phyloP scores from a whole-genome alignment of 2,329 filamentous ascomycete genomes.

The Domatiomyces globalis region DNA sequence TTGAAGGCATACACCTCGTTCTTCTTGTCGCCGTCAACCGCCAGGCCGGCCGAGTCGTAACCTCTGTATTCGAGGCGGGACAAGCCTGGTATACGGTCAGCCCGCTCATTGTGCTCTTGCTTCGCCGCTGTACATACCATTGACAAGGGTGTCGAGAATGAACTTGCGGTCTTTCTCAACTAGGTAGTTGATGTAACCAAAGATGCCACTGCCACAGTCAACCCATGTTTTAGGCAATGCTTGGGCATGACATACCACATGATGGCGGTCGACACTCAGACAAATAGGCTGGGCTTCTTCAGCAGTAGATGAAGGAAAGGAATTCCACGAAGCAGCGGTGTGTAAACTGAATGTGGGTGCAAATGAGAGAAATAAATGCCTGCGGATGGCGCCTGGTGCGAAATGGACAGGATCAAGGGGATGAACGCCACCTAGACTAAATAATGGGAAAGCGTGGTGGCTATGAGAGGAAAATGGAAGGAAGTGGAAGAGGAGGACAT shows the following conservation, averaged over 20 bases:
- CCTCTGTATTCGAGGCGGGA: conserved; percentile 95
- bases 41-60: conserved; percentile 94
- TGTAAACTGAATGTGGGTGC: neutral
- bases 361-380: neutral
- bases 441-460: neutral
- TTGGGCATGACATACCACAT: neutral
- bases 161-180: conserved; percentile 97
- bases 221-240: neutral
- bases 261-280: neutral
- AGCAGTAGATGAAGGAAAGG: neutral
- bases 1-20: conserved; percentile 96
- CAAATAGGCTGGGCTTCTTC: neutral
- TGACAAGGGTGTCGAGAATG: conserved; percentile 90
- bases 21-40: conserved; percentile 95
- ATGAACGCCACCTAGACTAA: neutral
- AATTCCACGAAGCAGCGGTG: neutral
- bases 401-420: neutral
- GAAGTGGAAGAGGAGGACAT: neutral
- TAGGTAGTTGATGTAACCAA: conserved; percentile 98
- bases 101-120: neutral
- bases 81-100: conserved; percentile 47
- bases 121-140: conserved; percentile 48
- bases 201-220: conserved; percentile 56
- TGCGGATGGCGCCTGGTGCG: neutral
- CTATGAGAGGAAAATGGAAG: neutral